A percentile compares a stretch with the other conserved stretches of the same genome.
Conservation (phyloP, 2,329 filamentous ascomycete genomes). For the Aspergillus vadensis region DNA sequence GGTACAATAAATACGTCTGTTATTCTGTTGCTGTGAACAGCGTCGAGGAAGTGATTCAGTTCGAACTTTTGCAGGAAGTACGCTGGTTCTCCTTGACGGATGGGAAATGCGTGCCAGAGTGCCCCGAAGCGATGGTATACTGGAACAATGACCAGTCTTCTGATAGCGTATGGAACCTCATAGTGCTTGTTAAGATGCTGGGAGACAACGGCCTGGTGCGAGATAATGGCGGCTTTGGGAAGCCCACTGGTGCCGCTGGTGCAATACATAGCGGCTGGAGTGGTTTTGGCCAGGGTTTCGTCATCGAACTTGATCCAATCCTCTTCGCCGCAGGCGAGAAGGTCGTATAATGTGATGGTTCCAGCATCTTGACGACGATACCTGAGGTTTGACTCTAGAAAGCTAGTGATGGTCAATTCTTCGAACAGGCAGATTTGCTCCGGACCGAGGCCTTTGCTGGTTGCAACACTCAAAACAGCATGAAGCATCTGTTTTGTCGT, state of each 20-base stretch:
- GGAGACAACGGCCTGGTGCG: conserved; percentile 56
- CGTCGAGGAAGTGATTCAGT: conserved; percentile 36
- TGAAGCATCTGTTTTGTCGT: conserved; percentile 33
- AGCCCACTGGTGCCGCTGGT: conserved; percentile 59
- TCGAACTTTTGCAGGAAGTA: conserved; percentile 48
- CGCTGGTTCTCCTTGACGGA: conserved; percentile 41
- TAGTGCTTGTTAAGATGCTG: conserved; percentile 44
- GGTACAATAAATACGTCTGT: conserved; percentile 48
- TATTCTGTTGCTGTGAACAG: conserved; percentile 37
- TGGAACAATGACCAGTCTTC: conserved; percentile 48
- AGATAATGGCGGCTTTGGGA: conserved; percentile 58
- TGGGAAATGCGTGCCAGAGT: conserved; percentile 44
- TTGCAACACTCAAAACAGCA: conserved; percentile 29
- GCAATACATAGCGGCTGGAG: conserved; percentile 49
- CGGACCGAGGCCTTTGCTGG: conserved; percentile 7
- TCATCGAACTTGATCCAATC: conserved; percentile 12
- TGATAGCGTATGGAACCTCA: conserved; percentile 34
- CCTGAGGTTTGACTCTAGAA: not conserved
- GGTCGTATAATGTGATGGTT: conserved; percentile 2
- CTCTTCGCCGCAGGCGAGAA: conserved; percentile 37
- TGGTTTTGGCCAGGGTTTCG: conserved; percentile 50
- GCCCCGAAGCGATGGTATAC: conserved; percentile 52
- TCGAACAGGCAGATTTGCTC: conserved; percentile 28
- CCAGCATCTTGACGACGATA: not conserved
- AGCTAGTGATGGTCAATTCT: not conserved